Evolutionary conservation across 805 yeast species (phyloP).

Genomic region (Candida methanosorbosa): DNA sequence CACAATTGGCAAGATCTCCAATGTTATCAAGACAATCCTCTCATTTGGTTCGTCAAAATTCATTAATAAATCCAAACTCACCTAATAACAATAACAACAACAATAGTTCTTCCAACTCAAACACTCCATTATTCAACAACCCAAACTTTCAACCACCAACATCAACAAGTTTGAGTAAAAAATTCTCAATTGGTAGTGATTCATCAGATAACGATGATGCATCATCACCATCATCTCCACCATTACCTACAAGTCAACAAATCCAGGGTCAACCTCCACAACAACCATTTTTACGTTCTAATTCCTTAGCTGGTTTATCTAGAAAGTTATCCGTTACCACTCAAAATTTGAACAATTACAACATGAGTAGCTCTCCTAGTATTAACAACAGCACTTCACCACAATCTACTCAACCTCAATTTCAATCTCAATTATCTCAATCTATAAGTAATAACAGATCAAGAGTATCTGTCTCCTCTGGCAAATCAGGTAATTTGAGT

Average conservation of each 20-base stretch:
- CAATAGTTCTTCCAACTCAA: background rate
- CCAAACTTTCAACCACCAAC: background rate
- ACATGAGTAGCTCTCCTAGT: background rate
- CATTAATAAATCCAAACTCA: background rate
- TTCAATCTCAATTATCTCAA: background rate
- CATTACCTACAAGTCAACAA: constrained; percentile 8
- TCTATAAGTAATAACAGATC: too few species aligned
- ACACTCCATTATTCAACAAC: too few species aligned
- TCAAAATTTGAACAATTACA: constrained; percentile 4
- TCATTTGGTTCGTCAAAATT: background rate
- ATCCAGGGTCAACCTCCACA: constrained; percentile 4
- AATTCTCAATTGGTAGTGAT: background rate
- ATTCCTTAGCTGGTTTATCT: constrained; percentile 18
- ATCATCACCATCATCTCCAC: background rate
- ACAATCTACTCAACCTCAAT: background rate
- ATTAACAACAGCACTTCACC: background rate
- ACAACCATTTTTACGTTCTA: constrained; percentile 11
- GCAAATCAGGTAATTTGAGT: too few species aligned
- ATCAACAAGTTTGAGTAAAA: too few species aligned
- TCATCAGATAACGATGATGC: background rate
- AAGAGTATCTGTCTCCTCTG: too few species aligned
- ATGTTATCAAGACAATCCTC: background rate
- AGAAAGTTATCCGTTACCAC: constrained; percentile 12
- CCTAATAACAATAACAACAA: background rate
- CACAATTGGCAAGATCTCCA: constrained; percentile 9